Evolutionary conservation across 1,284 basidiomycete genomes (phyloP), one percentile per base, ranked within the genome.

Genomic region (Boletus sp.): DNA sequence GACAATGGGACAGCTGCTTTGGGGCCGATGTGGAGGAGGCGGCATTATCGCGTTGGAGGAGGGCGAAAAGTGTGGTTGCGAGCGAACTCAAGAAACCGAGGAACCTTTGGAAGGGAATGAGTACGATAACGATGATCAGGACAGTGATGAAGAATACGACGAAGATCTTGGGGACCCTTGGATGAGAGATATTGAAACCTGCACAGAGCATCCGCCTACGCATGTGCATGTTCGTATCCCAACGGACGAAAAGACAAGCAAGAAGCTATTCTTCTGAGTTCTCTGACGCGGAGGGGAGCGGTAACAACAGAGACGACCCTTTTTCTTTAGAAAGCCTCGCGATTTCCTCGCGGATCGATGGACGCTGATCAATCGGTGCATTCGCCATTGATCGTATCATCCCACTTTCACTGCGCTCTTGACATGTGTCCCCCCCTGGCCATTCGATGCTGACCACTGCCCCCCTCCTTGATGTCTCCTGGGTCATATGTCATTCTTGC

Each of bases 1-100:
- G 67, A 98, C 96, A 22, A 79, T 99, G 46, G 88, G 90, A n/a
- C 93, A 97, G 63, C 70, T 99, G 39, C 75, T 98, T 48, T 84
- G 88, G 60, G 95, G 95, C 29, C 74, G 73, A 49, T 85, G 87
- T 50, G 84, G 83, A 60, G 78, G 78, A 8, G 82, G 83, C 59
- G 84, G 82, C 34, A 72, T 94, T 52, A 75, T 92, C 51, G 63
- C 66, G 2, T 27, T 65, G 5, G 62, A 64, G 13, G 65, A 65
- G n/a, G 65, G 57, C 14, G 62, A 68, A 33, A 52, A 44, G 34
- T 65, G 63, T 43, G 46, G 49, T 10, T 94, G 91, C 61, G 82
- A 85, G n/a, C 90, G 84, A 64, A 72, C 76, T 47, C 69, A 70
- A 29, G 65, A 64, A n/a, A 51, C 52, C 10, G 68, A 70, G 39